Evolutionary conservation across 2,329 filamentous ascomycete species (phyloP).

Genomic region (Paecilomyces dactylethromorphus): DNA sequence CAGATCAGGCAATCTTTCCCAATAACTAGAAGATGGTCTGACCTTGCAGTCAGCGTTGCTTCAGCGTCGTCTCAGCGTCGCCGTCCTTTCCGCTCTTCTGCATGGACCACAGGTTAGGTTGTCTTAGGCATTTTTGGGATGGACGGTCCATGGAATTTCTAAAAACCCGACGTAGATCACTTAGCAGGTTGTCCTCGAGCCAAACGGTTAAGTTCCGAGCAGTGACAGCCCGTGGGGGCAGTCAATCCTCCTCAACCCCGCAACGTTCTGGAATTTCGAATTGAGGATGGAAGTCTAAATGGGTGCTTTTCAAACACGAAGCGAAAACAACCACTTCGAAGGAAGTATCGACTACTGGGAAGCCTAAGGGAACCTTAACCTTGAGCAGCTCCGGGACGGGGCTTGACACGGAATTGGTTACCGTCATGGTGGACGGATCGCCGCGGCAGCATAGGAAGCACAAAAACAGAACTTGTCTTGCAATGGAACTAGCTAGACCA

Average conservation of each 20-base stretch:
- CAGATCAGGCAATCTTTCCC: too few relatives aligned
- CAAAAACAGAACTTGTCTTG: neutral
- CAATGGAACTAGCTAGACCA: neutral
- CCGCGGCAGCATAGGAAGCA: neutral
- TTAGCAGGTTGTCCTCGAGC: neutral
- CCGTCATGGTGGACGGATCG: neutral
- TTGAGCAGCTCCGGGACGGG: neutral
- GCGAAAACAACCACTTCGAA: neutral
- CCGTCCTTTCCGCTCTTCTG: too few relatives aligned
- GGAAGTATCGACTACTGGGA: neutral
- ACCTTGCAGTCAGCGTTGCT: too few relatives aligned
- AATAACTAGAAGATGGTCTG: too few relatives aligned
- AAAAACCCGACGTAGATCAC: neutral
- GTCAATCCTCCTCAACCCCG: neutral
- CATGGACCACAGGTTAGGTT: too few relatives aligned
- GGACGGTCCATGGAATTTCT: neutral
- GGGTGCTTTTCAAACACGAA: neutral
- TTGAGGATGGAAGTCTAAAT: neutral
- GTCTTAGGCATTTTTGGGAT: neutral
- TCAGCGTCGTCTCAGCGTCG: too few relatives aligned
- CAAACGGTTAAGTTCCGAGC: neutral
- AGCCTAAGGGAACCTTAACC: neutral
- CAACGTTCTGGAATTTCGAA: neutral
- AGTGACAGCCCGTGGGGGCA: neutral
- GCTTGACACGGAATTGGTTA: neutral